Conservation (phyloP, 306 rosid species). For the Quercus wislizeni region DNA sequence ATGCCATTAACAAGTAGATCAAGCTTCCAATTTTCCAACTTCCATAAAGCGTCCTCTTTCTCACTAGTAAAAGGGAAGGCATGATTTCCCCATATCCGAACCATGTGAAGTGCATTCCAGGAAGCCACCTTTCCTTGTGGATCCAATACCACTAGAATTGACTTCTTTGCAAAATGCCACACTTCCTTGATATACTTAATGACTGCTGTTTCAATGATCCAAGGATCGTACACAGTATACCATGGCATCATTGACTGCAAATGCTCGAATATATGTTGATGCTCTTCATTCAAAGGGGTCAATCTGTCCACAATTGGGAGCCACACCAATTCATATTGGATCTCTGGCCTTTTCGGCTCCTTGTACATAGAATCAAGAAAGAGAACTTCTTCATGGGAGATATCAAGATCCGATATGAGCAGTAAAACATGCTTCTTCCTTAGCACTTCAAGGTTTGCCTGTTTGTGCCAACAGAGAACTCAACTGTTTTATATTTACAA, state of each 20-base stretch:
- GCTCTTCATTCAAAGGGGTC: conserved; percentile 26
- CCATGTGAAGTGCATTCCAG: conserved; percentile 68
- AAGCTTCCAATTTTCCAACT: conserved; percentile 64
- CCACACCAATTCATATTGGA: conserved; percentile 74
- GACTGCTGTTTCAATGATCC: conserved; percentile 52
- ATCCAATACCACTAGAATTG: conserved; percentile 74
- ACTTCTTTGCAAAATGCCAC: conserved; percentile 65
- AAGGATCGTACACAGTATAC: conserved; percentile 59
- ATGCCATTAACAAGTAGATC: conserved; percentile 63
- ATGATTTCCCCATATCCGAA: conserved; percentile 80
- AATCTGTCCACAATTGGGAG: conserved; percentile 57
- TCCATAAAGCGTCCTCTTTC: conserved; percentile 68
- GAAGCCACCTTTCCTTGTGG: conserved; percentile 71
- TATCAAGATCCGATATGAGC: conserved; percentile 70
- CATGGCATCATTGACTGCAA: conserved; percentile 63
- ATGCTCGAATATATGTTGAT: conserved; percentile 38
- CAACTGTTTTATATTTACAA: neutral
- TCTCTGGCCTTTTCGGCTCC: conserved; percentile 29
- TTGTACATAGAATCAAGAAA: conserved; percentile 47
- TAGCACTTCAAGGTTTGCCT: conserved; percentile 57
- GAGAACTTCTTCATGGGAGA: conserved; percentile 60
- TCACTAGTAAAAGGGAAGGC: conserved; percentile 78
- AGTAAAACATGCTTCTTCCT: conserved; percentile 80
- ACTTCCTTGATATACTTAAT: conserved; percentile 61
- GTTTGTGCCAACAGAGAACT: conserved; percentile 26